Base-by-base conservation (phyloP, 2,329 filamentous ascomycete species). In the Huntiella savannae region DNA sequence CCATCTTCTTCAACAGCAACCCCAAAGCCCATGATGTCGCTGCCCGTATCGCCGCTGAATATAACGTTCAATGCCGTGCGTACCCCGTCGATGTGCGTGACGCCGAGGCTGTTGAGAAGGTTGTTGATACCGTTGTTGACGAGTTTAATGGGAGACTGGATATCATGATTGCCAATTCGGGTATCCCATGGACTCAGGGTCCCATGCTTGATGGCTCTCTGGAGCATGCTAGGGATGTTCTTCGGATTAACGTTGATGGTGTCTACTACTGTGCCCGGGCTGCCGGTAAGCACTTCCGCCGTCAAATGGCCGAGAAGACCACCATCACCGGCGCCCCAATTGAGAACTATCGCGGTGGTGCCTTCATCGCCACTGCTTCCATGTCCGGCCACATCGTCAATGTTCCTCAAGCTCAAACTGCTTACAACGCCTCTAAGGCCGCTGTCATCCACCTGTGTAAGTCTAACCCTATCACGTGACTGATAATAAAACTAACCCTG, bases 381-480 rank as follows among this genome's bases (percentile, higher is more conserved):
- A 87, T 88, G 73, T 80, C 74, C 53, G 82, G 77, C 3, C 80
- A 81, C 57, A 79, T 87, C 54, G 79, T 77, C 58, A 87, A 86
- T 58, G 70, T 83, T 49, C 82, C 82, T 4, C 81, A 86, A 63
- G 58, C 77, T 53, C 82, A 87, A 63, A 68, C 77, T 4, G 73
- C 77, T 6, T 85, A 85, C 58, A 85, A 84, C 57, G 75, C 74
- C 13, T 75, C 76, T 52, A 85, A 84, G 62, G 75, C 78, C 1
- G 80, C 70, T 28, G 63, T 73, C 10, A 69, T 74, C 40, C 69
- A 75, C 53, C 61, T 72, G 48, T 76, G 71, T 69, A 56, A 15
- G 64, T 55, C 40, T 3, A 28, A 28, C 8, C 28, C 12, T 42
- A 19, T 15, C 13, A 19, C 17, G 10, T 32, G 11, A 41, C 15